Evolutionary conservation across 148 eudicot species (phyloP), one percentile per base, ranked within the genome.

Genomic region (Nepenthes mirabilis): DNA sequence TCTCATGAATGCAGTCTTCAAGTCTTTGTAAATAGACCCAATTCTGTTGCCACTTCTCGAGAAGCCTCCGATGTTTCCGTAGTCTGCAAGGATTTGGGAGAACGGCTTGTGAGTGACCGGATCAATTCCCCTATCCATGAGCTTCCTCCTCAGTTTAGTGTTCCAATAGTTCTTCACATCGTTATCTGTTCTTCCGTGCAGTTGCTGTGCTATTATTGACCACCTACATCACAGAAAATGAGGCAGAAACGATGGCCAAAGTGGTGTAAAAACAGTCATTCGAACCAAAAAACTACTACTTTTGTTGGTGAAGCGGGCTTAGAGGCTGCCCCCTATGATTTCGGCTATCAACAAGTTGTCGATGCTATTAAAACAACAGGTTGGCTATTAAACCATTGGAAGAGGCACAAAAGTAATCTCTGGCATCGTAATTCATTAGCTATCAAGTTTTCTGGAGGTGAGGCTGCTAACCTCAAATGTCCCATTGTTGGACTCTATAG

Each of bases 41-140:
- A 68, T 70, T 12, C 63, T 53, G 10, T 56, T 5, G 77, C 55
- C 55, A 23, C 23, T 23, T 23, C 74, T 71, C 3, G 93, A 80
- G 52, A 83, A 73, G 50, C 77, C 83, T 45, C 85, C 78, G 2
- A 89, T 83, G 82, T 68, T 86, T n/a, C 84, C 85, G 63, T 86
- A 90, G 11, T 90, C 94, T 0, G 94, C 81, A 6, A 90, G 85
- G 79, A 90, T 77, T 75, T 90, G 85, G 64, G 90, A 90, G 81
- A 90, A 90, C 37, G 93, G 96, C 63, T 68, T 85, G 63, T 89
- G 96, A 1, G 96, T 89, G 14, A 89, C 80, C 1, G 83, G 94
- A 68, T 90, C 97, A 55, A 90, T 86, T 11, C 94, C 97, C 79
- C 70, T 83, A 34, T 82, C 78, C 6, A 74, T 56, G 0, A 90